Percentiles rank a stretch among this genome's conserved stretches.
phyloP scores from a whole-genome alignment of 768 basidiomycete genomes.

The Suillus tomentosus region DNA sequence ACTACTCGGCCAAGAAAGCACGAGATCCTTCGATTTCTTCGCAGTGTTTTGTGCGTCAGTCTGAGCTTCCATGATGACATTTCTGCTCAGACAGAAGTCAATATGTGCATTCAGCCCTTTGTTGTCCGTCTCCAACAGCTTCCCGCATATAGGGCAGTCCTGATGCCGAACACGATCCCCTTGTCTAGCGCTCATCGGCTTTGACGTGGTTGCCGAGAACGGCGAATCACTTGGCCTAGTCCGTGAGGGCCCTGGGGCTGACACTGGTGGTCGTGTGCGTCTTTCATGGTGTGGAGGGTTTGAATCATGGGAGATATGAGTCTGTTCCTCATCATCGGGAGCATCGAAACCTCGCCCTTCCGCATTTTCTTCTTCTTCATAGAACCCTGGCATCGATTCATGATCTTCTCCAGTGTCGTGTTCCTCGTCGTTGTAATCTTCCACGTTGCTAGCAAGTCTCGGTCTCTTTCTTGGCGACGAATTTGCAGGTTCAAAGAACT shows the following conservation, averaged over 20 bases:
- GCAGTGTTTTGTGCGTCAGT: conserved; percentile 24
- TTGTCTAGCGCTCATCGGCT: conserved; percentile 7
- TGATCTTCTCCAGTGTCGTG: conserved; percentile 29
- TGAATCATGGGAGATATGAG: conserved; percentile 11
- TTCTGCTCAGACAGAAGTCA: conserved; percentile 84
- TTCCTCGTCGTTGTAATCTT: conserved; percentile 21
- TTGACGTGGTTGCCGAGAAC: conserved; percentile 9
- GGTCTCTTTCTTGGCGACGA: conserved; percentile 43
- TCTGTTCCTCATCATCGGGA: conserved; percentile 13
- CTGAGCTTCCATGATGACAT: conserved; percentile 75
- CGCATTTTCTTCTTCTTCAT: conserved; percentile 48
- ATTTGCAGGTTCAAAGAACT: conserved; percentile 60
- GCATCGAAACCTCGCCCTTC: conserved; percentile 13
- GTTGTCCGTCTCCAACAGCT: conserved; percentile 68
- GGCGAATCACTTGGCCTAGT: conserved; percentile 10
- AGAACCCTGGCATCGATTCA: conserved; percentile 53
- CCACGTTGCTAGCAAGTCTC: conserved; percentile 29
- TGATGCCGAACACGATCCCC: conserved; percentile 26
- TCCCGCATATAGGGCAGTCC: conserved; percentile 73
- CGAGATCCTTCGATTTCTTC: conserved; percentile 15
- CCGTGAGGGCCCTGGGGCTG: conserved; percentile 26
- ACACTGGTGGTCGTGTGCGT: conserved; percentile 25
- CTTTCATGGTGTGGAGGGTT: conserved; percentile 21
- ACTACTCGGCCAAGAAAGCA: conserved; percentile 1
- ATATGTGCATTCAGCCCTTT: conserved; percentile 82